Conservation (phyloP, 2,329 filamentous ascomycete genomes). For the Geosmithia putterillii region DNA sequence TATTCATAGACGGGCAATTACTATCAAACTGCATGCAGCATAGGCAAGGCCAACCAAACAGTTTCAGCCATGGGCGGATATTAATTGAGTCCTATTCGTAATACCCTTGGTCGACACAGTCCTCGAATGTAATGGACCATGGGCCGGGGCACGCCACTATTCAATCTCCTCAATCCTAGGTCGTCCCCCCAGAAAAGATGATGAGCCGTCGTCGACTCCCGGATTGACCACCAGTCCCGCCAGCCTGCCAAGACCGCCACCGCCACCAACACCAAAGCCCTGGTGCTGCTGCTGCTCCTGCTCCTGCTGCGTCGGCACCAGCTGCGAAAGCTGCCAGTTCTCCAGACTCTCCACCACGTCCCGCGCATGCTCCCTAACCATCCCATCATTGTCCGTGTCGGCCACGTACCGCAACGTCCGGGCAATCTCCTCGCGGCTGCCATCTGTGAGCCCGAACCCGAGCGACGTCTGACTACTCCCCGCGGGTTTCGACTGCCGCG, state of each 20-base stretch:
- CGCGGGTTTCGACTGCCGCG: slow-evolving; percentile 22
- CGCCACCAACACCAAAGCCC: too few relatives aligned
- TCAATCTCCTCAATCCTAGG: slow-evolving; percentile 51
- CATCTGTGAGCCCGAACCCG: slow-evolving; percentile 40
- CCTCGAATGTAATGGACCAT: too few relatives aligned
- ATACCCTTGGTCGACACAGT: too few relatives aligned
- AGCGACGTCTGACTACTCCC: slow-evolving; percentile 21
- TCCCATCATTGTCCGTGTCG: slow-evolving; percentile 52
- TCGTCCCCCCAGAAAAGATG: slow-evolving; percentile 11
- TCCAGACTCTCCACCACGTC: slow-evolving; percentile 57
- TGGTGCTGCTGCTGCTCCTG: too few relatives aligned
- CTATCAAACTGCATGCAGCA: too few relatives aligned
- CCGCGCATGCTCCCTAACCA: slow-evolving; percentile 54
- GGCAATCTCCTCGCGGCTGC: slow-evolving; percentile 48
- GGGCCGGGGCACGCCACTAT: slow-evolving; percentile 22
- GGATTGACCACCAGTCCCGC: slow-evolving; percentile 25
- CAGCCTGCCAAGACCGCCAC: slow-evolving; percentile 15
- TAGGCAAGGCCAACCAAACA: too few relatives aligned
- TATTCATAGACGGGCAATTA: too few relatives aligned
- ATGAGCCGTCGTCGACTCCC: slow-evolving; percentile 10
- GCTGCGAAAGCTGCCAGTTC: slow-evolving; percentile 42
- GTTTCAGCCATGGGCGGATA: too few relatives aligned
- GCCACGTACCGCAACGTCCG: slow-evolving; percentile 52
- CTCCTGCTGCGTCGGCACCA: slow-evolving; percentile 29
- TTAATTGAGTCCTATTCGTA: too few relatives aligned